phyloP scores from a whole-genome alignment of 805 yeast genomes.

The Debaryomyces prosopidis region DNA sequence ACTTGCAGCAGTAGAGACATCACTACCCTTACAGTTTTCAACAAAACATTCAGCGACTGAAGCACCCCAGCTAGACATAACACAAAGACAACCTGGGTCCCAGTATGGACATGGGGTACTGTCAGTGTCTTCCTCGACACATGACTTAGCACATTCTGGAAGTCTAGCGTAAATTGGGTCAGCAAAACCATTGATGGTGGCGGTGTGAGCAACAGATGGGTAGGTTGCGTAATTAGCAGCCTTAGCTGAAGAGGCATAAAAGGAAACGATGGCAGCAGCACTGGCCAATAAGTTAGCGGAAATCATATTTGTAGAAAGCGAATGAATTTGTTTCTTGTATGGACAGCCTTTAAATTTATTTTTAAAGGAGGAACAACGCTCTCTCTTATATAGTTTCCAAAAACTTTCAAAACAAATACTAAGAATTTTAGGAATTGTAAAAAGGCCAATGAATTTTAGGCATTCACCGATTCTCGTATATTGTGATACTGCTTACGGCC shows the following conservation, averaged over 20 bases:
- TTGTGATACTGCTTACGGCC: too few species aligned
- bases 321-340: background rate
- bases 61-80: constrained; percentile 35
- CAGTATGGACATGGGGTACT: constrained; percentile 46
- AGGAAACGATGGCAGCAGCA: constrained; percentile 7
- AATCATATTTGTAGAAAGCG: background rate
- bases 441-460: too few species aligned
- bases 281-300: constrained; percentile 8
- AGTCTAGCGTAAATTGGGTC: constrained; percentile 33
- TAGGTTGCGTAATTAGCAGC: constrained; percentile 27
- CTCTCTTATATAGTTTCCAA: too few species aligned
- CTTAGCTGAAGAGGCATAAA: constrained; percentile 6
- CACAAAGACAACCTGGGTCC: constrained; percentile 49
- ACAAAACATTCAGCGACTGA: constrained; percentile 40
- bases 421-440: too few species aligned
- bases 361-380: too few species aligned
- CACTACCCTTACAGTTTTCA: constrained; percentile 33
- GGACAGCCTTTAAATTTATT: background rate
- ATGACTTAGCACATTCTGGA: constrained; percentile 38
- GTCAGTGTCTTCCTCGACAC: constrained; percentile 32
- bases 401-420: too few species aligned
- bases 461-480: too few species aligned
- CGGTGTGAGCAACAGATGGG: constrained; percentile 39
- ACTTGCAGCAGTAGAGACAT: constrained; percentile 26
- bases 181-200: constrained; percentile 44